Base-by-base conservation (phyloP, 2,329 filamentous ascomycete species). In the Didymella segeticola region DNA sequence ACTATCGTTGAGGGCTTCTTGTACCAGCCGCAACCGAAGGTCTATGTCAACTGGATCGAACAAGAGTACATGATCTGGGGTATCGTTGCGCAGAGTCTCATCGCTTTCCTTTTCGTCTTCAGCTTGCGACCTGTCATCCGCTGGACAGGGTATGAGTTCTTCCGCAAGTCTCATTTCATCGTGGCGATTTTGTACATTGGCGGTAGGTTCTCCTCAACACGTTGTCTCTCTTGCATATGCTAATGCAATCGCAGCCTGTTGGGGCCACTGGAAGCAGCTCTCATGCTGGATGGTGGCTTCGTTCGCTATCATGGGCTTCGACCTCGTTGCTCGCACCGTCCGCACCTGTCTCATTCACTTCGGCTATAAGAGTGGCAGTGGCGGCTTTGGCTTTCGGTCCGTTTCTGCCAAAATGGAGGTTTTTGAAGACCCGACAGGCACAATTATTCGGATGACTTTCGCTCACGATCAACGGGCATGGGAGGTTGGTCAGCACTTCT, bases 31-130 rank as follows among this genome's bases (percentile, higher is more conserved):
- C 88, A 91, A 66, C 89, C 89, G 0, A 72, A 68, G 0, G 79
- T 82, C 0, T 86, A 81, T 48, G 66, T 75, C 2, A 75, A 74
- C 1, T 89, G 84, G 75, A 83, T 89, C 31, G 74, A 68, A 0
- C 80, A 91, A 70, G 68, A 78, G 6, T 92, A 91, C 70, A 88
- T 89, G 49, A 80, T 90, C 54, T 91, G 88, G 82, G 89, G 89
- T 2, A 77, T 88, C 41, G 83, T 89, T 1, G 89, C 88, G 5
- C 83, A 89, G 74, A 75, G 80, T 5, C 72, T 91, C 9, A 72
- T 91, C 0, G 78, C 83, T 0, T 74, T 89, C 15, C 73, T 91
- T 2, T 83, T 85, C 55, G 68, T 85, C 6, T 78, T 88, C 53
- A 86, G 85, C 58, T 79, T 80, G 0, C 76, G 79, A 11, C 78